Evolutionary conservation across 2,329 filamentous ascomycete species (phyloP).

Genomic region (Colletotrichum liriopes): DNA sequence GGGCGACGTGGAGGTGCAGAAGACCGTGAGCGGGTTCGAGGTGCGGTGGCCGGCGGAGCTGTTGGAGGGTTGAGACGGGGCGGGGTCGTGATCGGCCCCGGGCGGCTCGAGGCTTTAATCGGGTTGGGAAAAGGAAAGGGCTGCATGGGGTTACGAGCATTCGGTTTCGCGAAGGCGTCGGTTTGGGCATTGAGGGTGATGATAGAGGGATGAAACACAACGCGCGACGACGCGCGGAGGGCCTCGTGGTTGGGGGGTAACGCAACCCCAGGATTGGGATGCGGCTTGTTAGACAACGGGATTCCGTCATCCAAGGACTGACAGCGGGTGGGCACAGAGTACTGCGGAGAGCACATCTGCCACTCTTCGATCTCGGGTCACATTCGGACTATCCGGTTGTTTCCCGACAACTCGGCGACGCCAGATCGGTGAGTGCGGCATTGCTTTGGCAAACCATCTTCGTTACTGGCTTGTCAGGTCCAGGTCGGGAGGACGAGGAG

Average conservation of each 20-base stretch:
- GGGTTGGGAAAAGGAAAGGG: neutral
- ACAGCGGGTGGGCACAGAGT: neutral
- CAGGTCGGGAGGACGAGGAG: neutral
- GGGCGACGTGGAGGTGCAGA: conserved; percentile 84
- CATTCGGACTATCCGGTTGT: neutral
- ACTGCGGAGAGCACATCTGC: neutral
- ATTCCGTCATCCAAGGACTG: neutral
- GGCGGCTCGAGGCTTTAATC: neutral
- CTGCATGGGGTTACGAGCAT: neutral
- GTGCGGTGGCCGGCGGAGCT: conserved; percentile 73
- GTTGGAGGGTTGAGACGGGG: conserved; percentile 42
- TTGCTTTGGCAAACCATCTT: neutral
- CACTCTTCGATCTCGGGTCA: neutral
- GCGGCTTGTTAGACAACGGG: neutral
- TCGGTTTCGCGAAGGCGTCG: neutral
- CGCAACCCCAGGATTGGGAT: neutral
- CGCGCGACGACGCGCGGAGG: neutral
- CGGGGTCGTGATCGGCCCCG: neutral
- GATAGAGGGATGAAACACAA: neutral
- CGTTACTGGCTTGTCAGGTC: too few relatives aligned
- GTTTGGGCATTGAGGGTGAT: neutral
- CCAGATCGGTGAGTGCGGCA: neutral
- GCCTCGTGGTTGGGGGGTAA: neutral
- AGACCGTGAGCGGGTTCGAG: conserved; percentile 86
- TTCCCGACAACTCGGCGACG: neutral